Percentiles rank a stretch among this genome's conserved stretches.
phyloP scores from a whole-genome alignment of 192 early-diverging fungal genomes.

The Coemansia sp. region DNA sequence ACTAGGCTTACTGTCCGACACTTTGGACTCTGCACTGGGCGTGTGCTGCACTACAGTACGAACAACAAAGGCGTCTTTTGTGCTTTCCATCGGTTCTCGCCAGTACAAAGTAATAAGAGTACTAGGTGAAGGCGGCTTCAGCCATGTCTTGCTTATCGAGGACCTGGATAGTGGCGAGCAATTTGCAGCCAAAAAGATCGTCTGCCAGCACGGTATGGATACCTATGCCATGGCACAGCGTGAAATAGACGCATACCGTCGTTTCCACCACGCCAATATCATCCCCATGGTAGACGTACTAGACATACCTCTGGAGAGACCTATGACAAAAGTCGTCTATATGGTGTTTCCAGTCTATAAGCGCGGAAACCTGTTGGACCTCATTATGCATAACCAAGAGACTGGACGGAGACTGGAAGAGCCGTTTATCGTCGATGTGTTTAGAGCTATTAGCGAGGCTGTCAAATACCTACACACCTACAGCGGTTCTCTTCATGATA shows the following conservation, averaged over 20 bases:
- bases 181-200: constrained; percentile 71
- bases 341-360: constrained; percentile 74
- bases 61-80: constrained; percentile 11
- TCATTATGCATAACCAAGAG: constrained; percentile 54
- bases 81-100: constrained; percentile 61
- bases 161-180: constrained; percentile 52
- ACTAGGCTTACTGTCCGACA: neutral
- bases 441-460: constrained; percentile 63
- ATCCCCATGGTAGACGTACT: constrained; percentile 40
- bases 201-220: constrained; percentile 64
- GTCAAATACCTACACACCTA: constrained; percentile 57
- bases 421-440: constrained; percentile 60
- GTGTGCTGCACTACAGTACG: neutral
- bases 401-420: constrained; percentile 59
- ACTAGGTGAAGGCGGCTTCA: constrained; percentile 78
- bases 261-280: constrained; percentile 66
- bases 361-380: constrained; percentile 62
- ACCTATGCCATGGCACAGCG: constrained; percentile 64
- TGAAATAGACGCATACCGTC: constrained; percentile 69
- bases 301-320: neutral
- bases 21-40: neutral
- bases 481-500: neutral
- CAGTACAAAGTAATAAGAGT: constrained; percentile 62
- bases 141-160: constrained; percentile 67
- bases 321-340: constrained; percentile 55